Conservation (phyloP, 2,329 filamentous ascomycete genomes). For the Aureobasidium sp. region DNA sequence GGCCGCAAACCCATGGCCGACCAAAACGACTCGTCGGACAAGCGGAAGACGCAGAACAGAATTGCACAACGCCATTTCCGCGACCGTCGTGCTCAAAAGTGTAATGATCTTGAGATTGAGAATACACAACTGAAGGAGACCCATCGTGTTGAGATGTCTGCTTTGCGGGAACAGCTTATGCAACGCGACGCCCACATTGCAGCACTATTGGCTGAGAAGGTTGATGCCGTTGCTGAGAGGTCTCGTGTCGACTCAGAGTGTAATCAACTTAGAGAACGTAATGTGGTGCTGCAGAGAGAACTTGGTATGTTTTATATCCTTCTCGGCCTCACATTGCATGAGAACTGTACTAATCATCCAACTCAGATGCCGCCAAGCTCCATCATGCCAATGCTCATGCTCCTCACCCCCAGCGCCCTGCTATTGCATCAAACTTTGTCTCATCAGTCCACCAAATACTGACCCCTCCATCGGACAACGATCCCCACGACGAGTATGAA, state of each 20-base stretch:
- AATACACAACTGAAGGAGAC: slow-evolving; percentile 35
- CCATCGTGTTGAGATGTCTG: slow-evolving; percentile 30
- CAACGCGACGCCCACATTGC: not conserved
- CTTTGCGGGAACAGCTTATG: not conserved
- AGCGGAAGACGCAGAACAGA: slow-evolving; percentile 89
- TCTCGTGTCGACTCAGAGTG: not conserved
- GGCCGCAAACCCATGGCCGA: slow-evolving; percentile 72
- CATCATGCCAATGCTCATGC: not conserved
- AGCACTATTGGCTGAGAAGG: not conserved
- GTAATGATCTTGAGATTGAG: slow-evolving; percentile 52
- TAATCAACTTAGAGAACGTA: not conserved
- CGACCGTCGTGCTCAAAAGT: slow-evolving; percentile 74
- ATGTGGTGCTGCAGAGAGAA: not conserved
- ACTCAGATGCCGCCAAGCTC: not conserved
- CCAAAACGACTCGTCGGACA: slow-evolving; percentile 73
- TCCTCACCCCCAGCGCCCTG: not conserved
- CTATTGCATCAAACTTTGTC: not conserved
- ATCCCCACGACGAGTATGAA: slow-evolving; percentile 6
- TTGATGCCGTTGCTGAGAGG: not conserved
- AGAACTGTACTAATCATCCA: not conserved
- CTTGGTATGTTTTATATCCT: not conserved
- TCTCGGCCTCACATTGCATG: not conserved
- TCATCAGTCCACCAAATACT: not conserved
- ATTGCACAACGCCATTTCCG: slow-evolving; percentile 86
- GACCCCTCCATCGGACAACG: slow-evolving; percentile 12